Percentiles rank a stretch among this genome's conserved stretches.
Evolutionary conservation across 345 rosid species (phyloP).

Genomic region (Gossypium stocksii): DNA sequence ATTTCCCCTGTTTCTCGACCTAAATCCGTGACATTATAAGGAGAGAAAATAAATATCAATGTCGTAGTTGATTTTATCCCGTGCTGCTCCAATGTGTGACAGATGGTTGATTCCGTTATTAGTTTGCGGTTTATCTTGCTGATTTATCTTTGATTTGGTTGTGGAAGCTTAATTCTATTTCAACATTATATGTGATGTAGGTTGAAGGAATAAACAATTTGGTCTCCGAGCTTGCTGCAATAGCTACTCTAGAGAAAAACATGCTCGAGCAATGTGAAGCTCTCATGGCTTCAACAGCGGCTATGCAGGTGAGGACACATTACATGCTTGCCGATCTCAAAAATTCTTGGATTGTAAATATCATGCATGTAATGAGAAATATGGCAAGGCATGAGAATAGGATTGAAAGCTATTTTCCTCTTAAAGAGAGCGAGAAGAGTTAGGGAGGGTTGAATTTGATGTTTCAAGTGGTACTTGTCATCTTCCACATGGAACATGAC

Average conservation of each 20-base stretch:
- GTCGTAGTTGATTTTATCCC: neutral
- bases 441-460: neutral
- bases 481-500: neutral
- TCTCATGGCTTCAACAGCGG: slow-evolving; percentile 60
- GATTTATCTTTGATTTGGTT: slow-evolving; percentile 16
- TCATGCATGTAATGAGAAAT: neutral
- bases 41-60: neutral
- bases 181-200: slow-evolving; percentile 20
- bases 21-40: neutral
- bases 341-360: neutral
- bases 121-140: slow-evolving; percentile 20
- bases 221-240: slow-evolving; percentile 65
- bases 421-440: neutral
- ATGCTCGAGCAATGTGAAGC: slow-evolving; percentile 68
- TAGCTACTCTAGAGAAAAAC: slow-evolving; percentile 47
- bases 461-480: neutral
- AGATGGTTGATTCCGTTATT: slow-evolving; percentile 14
- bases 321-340: neutral
- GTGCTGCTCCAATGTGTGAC: neutral
- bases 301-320: slow-evolving; percentile 57
- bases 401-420: neutral
- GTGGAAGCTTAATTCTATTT: slow-evolving; percentile 10
- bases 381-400: neutral
- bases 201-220: slow-evolving; percentile 54
- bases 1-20: neutral